Conservation (phyloP, 2,329 filamentous ascomycete species). For the Salinomyces thailandicus region DNA sequence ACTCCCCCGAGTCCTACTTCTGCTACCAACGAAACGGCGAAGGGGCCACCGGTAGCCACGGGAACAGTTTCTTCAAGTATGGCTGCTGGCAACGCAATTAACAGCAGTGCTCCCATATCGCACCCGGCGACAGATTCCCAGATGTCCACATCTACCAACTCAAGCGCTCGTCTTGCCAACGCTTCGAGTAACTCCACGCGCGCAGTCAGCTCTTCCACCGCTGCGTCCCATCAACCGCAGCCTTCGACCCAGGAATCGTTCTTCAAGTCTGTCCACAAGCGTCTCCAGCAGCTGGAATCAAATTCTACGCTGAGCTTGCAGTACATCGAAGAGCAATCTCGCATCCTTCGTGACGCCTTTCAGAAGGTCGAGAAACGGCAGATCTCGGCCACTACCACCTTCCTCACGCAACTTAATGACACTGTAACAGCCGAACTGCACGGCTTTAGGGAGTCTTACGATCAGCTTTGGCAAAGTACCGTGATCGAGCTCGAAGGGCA, state of each 20-base stretch:
- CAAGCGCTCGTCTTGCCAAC: no score
- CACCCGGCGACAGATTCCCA: background rate
- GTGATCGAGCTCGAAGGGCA: slow-evolving; percentile 85
- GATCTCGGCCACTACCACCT: slow-evolving; percentile 67
- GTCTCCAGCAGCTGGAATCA: slow-evolving; percentile 77
- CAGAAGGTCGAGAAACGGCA: slow-evolving; percentile 80
- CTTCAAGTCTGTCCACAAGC: slow-evolving; percentile 93
- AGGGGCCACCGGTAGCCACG: no score
- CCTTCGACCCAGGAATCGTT: slow-evolving; percentile 94
- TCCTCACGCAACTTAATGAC: slow-evolving; percentile 73
- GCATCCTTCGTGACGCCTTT: slow-evolving; percentile 77
- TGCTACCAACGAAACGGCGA: no score
- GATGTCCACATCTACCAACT: background rate
- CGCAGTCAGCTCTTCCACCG: background rate
- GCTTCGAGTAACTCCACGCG: background rate
- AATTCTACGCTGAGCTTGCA: slow-evolving; percentile 88
- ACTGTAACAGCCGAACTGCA: slow-evolving; percentile 76
- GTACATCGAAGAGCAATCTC: slow-evolving; percentile 94
- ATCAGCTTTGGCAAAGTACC: slow-evolving; percentile 93
- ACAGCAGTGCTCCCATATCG: no score
- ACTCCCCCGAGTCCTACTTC: no score
- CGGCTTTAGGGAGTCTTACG: slow-evolving; percentile 73
- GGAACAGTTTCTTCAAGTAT: no score
- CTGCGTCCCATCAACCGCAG: slow-evolving; percentile 33
- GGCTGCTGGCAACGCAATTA: no score